Evolutionary conservation across 176 grass and related monocot genomes (phyloP), one percentile per base, ranked within the genome.

Genomic region (Avena sativa): DNA sequence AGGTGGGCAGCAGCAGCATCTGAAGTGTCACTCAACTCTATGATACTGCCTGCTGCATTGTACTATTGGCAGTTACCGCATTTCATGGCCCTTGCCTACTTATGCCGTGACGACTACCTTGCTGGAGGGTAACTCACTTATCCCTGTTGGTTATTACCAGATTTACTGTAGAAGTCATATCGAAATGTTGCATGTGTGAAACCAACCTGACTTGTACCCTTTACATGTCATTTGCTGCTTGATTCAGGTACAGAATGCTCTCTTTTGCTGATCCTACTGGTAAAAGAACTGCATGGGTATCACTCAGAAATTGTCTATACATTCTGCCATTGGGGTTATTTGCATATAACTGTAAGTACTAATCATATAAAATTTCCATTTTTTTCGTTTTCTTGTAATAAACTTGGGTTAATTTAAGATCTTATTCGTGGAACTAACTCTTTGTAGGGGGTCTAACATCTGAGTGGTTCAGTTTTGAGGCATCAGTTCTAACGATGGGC

Each of bases 41-140:
- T 90, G 90, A 94, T 98, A 88, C 92, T 98, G 58, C 96, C 96
- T 62, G 96, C 93, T 32, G 90, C 93, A 74, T 70, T 98, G 83
- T 98, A 95, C 90, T 96, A 80, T 82, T 98, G 96, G 96, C 96
- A 98, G 80, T 86, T 98, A 89, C 96, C 96, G 11, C 96, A 98
- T 84, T 98, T 98, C 62, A 98, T 98, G 96, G 92, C 96, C 71
- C 96, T 98, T 48, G 96, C 96, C 2, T 98, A 98, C 80, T 83
- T 98, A 69, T 98, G 96, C 82, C 93, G 96, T 2, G 62, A 69
- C 14, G 96, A 98, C 86, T 98, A 98, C 71, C 88, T 98, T 82
- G 89, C 93, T 85, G 96, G 96, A 94, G 93, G 96, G 96, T 98
- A 91, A 84, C 9, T 91, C 59, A 74, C 85, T 53, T 56, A 74